phyloP scores from a whole-genome alignment of 2,329 filamentous ascomycete genomes.

The Monilinia aucupariae region DNA sequence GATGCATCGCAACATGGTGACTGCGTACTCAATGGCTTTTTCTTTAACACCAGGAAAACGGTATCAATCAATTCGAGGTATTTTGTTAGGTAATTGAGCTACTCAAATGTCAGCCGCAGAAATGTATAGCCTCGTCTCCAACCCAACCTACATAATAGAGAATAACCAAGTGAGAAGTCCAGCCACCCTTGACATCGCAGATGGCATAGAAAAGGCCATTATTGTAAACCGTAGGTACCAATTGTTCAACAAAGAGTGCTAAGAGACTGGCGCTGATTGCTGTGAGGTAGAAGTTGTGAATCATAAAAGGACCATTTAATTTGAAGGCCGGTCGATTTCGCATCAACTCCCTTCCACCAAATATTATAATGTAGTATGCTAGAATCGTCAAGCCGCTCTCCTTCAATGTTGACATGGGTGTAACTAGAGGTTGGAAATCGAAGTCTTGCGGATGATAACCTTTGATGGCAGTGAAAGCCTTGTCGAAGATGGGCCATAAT shows the following conservation, averaged over 20 bases:
- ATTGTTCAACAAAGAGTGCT: slow-evolving; percentile 82
- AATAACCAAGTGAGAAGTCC: slow-evolving; percentile 88
- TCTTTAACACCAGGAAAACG: slow-evolving; percentile 96
- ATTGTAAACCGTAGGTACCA: slow-evolving; percentile 75
- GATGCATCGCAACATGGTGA: not conserved
- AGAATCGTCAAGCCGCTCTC: slow-evolving; percentile 75
- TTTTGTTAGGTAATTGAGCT: slow-evolving; percentile 98
- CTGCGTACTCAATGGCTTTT: slow-evolving; percentile 83
- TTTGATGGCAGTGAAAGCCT: slow-evolving; percentile 67
- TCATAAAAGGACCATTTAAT: slow-evolving; percentile 83
- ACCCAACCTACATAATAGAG: slow-evolving; percentile 81
- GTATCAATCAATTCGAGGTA: slow-evolving; percentile 95
- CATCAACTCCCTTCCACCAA: slow-evolving; percentile 90
- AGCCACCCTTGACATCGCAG: slow-evolving; percentile 75
- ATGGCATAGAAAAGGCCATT: slow-evolving; percentile 85
- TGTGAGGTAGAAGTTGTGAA: slow-evolving; percentile 95
- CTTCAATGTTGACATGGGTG: slow-evolving; percentile 84
- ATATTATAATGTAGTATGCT: slow-evolving; percentile 89
- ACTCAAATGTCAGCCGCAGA: slow-evolving; percentile 37
- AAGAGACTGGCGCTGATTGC: slow-evolving; percentile 75
- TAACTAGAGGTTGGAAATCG: slow-evolving; percentile 72
- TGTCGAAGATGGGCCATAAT: slow-evolving; percentile 92
- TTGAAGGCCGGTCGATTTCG: slow-evolving; percentile 78
- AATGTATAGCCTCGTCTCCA: not conserved
- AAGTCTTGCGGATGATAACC: slow-evolving; percentile 87